Evolutionary conservation across 805 yeast species (phyloP).

Genomic region (Lachancea thermotolerans): DNA sequence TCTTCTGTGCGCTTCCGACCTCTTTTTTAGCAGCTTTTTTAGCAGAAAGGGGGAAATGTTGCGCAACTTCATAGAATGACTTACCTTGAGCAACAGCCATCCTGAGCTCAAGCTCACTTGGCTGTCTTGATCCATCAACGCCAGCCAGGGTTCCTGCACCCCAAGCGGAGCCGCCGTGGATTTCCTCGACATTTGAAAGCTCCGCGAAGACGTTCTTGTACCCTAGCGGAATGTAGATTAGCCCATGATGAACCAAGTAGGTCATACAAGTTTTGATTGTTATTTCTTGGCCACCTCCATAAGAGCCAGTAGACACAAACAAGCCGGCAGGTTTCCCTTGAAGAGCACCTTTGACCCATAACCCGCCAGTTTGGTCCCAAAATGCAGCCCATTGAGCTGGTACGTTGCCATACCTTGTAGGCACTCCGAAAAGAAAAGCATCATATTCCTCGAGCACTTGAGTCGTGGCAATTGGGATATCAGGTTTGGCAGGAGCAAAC

Average conservation of each 20-base stretch:
- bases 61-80: slow-evolving; percentile 45
- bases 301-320: slow-evolving; percentile 63
- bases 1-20: neutral
- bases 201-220: slow-evolving; percentile 52
- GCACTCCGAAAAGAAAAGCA: slow-evolving; percentile 70
- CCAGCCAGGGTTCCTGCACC: slow-evolving; percentile 81
- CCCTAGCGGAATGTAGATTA: slow-evolving; percentile 72
- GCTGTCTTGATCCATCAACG: slow-evolving; percentile 67
- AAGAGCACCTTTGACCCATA: slow-evolving; percentile 67
- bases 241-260: slow-evolving; percentile 67
- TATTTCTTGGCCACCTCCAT: slow-evolving; percentile 74
- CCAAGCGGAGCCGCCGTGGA: slow-evolving; percentile 82
- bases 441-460: slow-evolving; percentile 58
- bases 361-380: slow-evolving; percentile 71
- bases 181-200: slow-evolving; percentile 51
- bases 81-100: slow-evolving; percentile 65
- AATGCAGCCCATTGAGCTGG: slow-evolving; percentile 73
- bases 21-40: slow-evolving; percentile 5
- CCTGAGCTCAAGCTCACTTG: slow-evolving; percentile 54
- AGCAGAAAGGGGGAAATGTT: slow-evolving; percentile 24
- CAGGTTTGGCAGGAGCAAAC: slow-evolving; percentile 61
- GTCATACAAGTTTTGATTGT: slow-evolving; percentile 56
- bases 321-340: slow-evolving; percentile 69
- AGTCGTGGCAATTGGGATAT: slow-evolving; percentile 49
- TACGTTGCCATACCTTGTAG: slow-evolving; percentile 70